These are phyloP conservation scores for Forsythia suspensa DNA, from an alignment of 257 asterid species.

Conservation along the genomic window DNA sequence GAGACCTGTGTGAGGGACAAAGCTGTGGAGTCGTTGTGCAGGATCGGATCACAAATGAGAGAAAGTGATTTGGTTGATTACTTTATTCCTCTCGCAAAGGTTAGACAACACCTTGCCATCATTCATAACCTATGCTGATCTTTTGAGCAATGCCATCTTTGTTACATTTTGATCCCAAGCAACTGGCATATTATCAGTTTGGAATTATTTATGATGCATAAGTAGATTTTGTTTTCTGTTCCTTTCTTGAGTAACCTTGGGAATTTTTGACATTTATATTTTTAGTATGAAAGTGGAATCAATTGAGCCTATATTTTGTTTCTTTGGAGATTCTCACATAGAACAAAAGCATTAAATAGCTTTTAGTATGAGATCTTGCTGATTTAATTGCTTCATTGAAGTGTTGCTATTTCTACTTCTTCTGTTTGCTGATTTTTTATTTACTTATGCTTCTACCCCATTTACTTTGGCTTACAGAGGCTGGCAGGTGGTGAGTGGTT, in stretches of 20 bases:
- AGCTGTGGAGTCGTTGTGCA: constrained; percentile 87
- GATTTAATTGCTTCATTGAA: not conserved
- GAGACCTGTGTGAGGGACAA: constrained; percentile 96
- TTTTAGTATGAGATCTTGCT: not conserved
- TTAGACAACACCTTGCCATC: constrained; percentile 1
- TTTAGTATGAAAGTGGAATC: not conserved
- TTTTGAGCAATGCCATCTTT: not conserved
- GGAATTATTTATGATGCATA: not conserved
- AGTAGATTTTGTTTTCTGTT: not conserved
- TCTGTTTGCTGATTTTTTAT: not conserved
- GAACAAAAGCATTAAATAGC: not conserved
- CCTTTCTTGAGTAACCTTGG: not conserved
- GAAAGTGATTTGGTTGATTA: constrained; percentile 64
- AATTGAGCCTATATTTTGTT: not conserved
- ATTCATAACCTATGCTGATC: not conserved
- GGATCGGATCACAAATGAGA: constrained; percentile 94
- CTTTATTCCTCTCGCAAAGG: constrained; percentile 61
- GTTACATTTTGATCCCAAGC: not conserved
- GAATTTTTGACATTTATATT: not conserved
- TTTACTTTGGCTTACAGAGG: constrained; percentile 31
- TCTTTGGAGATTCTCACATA: not conserved
- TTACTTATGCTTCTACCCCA: not conserved
- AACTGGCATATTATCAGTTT: not conserved
- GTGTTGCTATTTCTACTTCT: not conserved
- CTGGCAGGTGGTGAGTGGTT: constrained; percentile 58